Conservation (phyloP, 257 asterid genomes). For the Forsythia suspensa region DNA sequence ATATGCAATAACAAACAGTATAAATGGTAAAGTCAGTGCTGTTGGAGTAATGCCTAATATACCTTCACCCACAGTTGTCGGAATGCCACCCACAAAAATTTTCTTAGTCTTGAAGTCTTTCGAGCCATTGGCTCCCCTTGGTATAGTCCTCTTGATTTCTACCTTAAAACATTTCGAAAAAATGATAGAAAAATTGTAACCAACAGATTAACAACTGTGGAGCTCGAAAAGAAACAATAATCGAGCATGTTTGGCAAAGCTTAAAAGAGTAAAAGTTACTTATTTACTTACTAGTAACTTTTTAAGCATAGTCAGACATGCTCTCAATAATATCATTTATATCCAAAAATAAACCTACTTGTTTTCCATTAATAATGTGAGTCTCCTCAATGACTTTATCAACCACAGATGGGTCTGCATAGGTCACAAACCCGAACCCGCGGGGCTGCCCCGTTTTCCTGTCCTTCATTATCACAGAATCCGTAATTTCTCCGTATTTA, state of each 20-base stretch:
- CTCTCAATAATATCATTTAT: neutral
- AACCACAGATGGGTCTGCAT: conserved; percentile 53
- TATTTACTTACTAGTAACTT: neutral
- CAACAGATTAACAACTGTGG: neutral
- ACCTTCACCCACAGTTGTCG: conserved; percentile 55
- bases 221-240: conserved; percentile 2
- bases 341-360: conserved; percentile 35
- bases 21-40: neutral
- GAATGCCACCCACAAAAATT: conserved; percentile 68
- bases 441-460: conserved; percentile 58
- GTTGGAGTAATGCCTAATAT: neutral
- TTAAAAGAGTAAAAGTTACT: neutral
- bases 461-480: conserved; percentile 67
- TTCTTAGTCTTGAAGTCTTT: conserved; percentile 61
- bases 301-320: neutral
- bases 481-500: conserved; percentile 61
- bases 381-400: conserved; percentile 58
- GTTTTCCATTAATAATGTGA: conserved; percentile 54
- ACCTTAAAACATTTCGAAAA: conserved; percentile 37
- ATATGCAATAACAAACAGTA: neutral
- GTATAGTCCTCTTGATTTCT: conserved; percentile 67
- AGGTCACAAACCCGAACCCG: conserved; percentile 63
- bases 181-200: too few relatives aligned
- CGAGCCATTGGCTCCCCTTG: conserved; percentile 49
- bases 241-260: neutral